Evolutionary conservation across 1,139 yeast species (phyloP), one percentile per base, ranked within the genome.

Genomic region (Lodderomyces oxycetoniae): DNA sequence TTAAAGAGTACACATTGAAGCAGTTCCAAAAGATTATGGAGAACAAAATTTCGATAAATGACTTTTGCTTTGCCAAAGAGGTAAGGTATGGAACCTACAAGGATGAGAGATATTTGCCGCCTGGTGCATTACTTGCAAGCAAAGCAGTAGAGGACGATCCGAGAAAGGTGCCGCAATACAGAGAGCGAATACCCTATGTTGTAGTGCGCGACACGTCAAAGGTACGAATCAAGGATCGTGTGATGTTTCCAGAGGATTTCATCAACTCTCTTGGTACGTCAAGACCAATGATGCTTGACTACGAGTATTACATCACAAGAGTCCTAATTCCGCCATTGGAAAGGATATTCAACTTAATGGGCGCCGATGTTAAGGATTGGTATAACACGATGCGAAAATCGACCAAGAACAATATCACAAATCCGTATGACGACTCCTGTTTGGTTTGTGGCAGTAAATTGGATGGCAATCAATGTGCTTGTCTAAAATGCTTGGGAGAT

Each of bases 41-140:
- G 9, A 84, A 81, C 31, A 72, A 73, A 25, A 76, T 86, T 1
- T 68, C 83, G 0, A 63, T 87, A 4, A 79, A 79, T 40, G 96
- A 91, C 52, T 88, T 88, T 50, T 83, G 95, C 49, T 91, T 91
- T 63, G 91, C 96, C 1, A 85, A 85, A 50, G 96, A 85, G 47
- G 97, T 91, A 2, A 70, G 83, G 38, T 62, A 86, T 37, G 98
- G 98, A 0, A 69, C 80, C 0, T 91, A 91, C 53, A 84, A 83
- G 47, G 79, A 74, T 44, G 83, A 77, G 30, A 63, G 67, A 14
- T 69, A 77, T 33, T 70, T 86, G 3, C 98, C 98, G 0, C 93
- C 97, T 0, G 98, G 97, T 0, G 98, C 98, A 0, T 67, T 79
- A 11, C 71, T 91, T 2, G 83, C 94, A 6, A 71, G 74, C 41